Base-by-base conservation (phyloP, 1,139 yeast genomes). In the Taphrina wiesneri region DNA sequence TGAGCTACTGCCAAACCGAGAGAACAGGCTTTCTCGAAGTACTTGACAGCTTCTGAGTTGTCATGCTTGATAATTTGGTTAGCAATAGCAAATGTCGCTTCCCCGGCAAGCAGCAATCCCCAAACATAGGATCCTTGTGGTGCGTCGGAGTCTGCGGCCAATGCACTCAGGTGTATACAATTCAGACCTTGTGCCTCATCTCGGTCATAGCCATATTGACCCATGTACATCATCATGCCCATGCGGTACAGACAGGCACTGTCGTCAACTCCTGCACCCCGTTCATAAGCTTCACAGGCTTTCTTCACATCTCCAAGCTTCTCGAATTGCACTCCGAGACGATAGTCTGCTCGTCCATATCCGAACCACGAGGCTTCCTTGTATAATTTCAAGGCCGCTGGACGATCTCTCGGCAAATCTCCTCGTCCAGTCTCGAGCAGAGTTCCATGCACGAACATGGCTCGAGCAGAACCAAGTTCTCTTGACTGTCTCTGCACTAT, bases 1-100 rank as follows among this genome's bases (percentile, higher is more conserved):
- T 76, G 72, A 11, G 82, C 81, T 3, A 80, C 80, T 3, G 76
- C 74, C 56, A 74, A 76, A 4, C 78, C 78, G 15, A 77, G 71
- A 72, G 73, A 70, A 0, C 81, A 80, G 0, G 80, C 74, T 45
- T 75, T 71, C 59, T 76, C 77, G 39, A 77, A 67, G 13, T 77
- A 84, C 46, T 85, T 80, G 65, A 90, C 78, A 7, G 97, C 86
- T n/a, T 57, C 63, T 47, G 65, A 56, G 68, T 46, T 68, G 72
- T 70, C 75, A 56, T 62, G 32, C 41, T 60, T 61, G 51, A 51
- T 36, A 41, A 51, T 17, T 26, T 63, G 36, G 41, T 49, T 15
- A 26, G 67, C 32, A 7, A 70, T 67, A 5, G 70, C 67, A 46
- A 71, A 68, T 15, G 74, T 74, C 9, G 75, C 69, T 65, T 77